Base-by-base conservation (phyloP, 805 yeast genomes). In the Candida jianshihensis region DNA sequence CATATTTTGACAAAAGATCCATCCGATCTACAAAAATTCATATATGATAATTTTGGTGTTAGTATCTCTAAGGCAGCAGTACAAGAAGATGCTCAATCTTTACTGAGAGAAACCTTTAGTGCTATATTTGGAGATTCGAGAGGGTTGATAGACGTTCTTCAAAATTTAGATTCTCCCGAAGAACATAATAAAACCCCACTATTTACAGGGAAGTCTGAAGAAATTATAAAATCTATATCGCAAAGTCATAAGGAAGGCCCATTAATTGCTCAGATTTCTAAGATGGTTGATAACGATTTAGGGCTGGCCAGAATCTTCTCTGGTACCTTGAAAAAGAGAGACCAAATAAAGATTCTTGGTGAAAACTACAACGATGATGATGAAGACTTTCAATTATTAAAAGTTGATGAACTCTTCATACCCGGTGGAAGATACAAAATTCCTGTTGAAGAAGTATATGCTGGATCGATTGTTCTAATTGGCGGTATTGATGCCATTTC, bases 341-440 rank as follows among this genome's bases (percentile, higher is more conserved):
- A 63, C 12, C 53, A 54, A 20, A 68, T 86, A 6, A 62, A 61
- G 29, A 60, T 88, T 0, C 47, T 82, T 1, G 88, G 84, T 2
- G 80, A 75, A 35, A 60, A 63, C 18, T 75, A 57, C 40, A 47
- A 61, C 5, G 80, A 75, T 30, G 65, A 60, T 22, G 66, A 63
- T 18, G 84, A 78, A 29, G 86, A 79, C 37, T 53, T 59, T 38
- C 68, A 64, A 28, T 35, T 54, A 1, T 49, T 60, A 8, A 51
- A 49, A 5, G 57, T 66, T 22, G 44, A 48, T 3, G 54, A 53
- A 3, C 36, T 68, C 15, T 64, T 51, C 9, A 43, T 88, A 1
- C 68, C 84, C 30, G 78, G 86, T 32, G 89, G 89, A 0, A 66
- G 95, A 44, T 88, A 85, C 53, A 70, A 69, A 21, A 57, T 79